Evolutionary conservation across 768 basidiomycete species (phyloP).

Genomic region (Mycena albidolilacea): DNA sequence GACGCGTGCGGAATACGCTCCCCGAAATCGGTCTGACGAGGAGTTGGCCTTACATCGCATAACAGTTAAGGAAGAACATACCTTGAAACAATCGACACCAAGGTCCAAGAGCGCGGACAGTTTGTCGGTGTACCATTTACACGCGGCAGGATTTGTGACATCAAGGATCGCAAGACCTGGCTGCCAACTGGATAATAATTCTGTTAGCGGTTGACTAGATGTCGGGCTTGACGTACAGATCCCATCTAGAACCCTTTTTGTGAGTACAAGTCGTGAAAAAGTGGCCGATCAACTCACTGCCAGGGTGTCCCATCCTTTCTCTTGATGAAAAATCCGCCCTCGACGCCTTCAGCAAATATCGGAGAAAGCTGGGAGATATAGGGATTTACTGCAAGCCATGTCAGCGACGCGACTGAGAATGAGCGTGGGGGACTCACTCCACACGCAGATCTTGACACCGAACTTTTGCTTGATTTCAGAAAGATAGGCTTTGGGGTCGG

Average conservation of each 20-base stretch:
- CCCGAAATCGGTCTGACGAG: slow-evolving; percentile 77
- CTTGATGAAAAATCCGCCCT: slow-evolving; percentile 81
- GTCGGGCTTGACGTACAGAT: slow-evolving; percentile 48
- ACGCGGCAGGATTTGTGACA: slow-evolving; percentile 68
- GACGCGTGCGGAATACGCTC: slow-evolving; percentile 81
- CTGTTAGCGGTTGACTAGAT: background rate
- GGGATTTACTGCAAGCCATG: slow-evolving; percentile 68
- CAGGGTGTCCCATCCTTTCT: slow-evolving; percentile 76
- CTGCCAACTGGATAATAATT: slow-evolving; percentile 60
- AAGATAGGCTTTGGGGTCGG: slow-evolving; percentile 76
- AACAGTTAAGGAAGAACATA: slow-evolving; percentile 37
- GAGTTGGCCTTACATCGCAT: background rate
- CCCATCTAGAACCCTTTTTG: slow-evolving; percentile 55
- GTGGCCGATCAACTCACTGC: slow-evolving; percentile 63
- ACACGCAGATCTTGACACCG: slow-evolving; percentile 80
- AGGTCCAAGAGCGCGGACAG: slow-evolving; percentile 66
- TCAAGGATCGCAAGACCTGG: slow-evolving; percentile 76
- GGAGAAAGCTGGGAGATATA: slow-evolving; percentile 80
- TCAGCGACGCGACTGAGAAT: background rate
- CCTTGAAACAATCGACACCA: slow-evolving; percentile 74
- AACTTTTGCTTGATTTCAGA: slow-evolving; percentile 72
- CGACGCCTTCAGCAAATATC: slow-evolving; percentile 77
- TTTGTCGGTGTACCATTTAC: slow-evolving; percentile 69
- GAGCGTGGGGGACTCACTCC: slow-evolving; percentile 61
- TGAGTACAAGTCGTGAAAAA: slow-evolving; percentile 23